Percentiles rank a stretch among this genome's conserved stretches.
Conservation (phyloP, 1,284 basidiomycete genomes). For the Gymnopus androsaceus region DNA sequence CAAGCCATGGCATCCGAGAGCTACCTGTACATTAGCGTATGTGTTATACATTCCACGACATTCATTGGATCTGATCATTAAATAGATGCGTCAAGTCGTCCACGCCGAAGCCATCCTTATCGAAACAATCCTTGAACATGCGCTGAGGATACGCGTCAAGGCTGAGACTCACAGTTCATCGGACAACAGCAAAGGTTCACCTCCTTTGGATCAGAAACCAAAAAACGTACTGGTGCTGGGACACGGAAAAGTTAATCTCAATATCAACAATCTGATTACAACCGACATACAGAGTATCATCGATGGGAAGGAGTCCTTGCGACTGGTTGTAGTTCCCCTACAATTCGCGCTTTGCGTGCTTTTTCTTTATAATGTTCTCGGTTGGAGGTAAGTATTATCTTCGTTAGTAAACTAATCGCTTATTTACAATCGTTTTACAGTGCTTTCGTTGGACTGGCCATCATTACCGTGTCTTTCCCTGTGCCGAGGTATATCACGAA, state of each 20-base stretch:
- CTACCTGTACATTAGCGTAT: slow-evolving; percentile 50
- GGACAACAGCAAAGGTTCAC: no score
- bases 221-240: no score
- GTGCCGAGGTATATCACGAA: slow-evolving; percentile 40
- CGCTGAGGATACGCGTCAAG: slow-evolving; percentile 67
- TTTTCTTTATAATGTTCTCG: slow-evolving; percentile 48
- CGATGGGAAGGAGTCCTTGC: slow-evolving; percentile 23
- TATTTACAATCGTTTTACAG: slow-evolving; percentile 25
- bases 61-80: no score
- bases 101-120: slow-evolving; percentile 65
- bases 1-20: slow-evolving; percentile 41
- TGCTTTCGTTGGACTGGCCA: slow-evolving; percentile 53
- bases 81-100: slow-evolving; percentile 47
- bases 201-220: no score
- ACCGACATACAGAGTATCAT: slow-evolving; percentile 24
- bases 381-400: slow-evolving; percentile 40
- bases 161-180: slow-evolving; percentile 36
- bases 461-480: slow-evolving; percentile 52
- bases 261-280: slow-evolving; percentile 40
- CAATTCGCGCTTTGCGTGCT: slow-evolving; percentile 38
- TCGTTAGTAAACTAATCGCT: background rate
- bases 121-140: slow-evolving; percentile 71
- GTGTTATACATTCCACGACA: slow-evolving; percentile 21
- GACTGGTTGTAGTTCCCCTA: slow-evolving; percentile 23
- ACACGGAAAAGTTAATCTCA: slow-evolving; percentile 33